A percentile compares a stretch with the other conserved stretches of the same genome.
These are phyloP conservation scores for Puya raimondii DNA, from an alignment of 176 grass and related monocot species.

Conservation along the genomic window DNA sequence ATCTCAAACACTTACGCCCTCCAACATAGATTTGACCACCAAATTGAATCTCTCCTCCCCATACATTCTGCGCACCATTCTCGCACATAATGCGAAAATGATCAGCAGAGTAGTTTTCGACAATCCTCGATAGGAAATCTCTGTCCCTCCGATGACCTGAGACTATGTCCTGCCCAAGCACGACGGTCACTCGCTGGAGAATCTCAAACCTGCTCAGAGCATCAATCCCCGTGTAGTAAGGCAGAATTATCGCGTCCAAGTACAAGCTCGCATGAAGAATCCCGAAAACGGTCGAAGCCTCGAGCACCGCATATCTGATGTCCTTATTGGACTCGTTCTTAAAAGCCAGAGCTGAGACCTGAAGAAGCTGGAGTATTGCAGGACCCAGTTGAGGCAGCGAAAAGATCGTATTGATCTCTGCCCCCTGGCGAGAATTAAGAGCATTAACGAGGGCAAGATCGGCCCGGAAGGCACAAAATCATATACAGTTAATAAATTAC, in stretches of 20 bases:
- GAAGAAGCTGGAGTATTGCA: conserved; percentile 73
- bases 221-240: conserved; percentile 94
- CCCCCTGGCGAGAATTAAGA: conserved; percentile 71
- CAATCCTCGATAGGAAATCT: conserved; percentile 47
- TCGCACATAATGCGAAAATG: conserved; percentile 68
- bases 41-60: conserved; percentile 61
- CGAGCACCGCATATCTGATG: conserved; percentile 73
- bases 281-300: conserved; percentile 84
- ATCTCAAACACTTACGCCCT: conserved; percentile 47
- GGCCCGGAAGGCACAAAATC: conserved; percentile 52
- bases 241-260: conserved; percentile 75
- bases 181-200: conserved; percentile 72
- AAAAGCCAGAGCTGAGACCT: conserved; percentile 90
- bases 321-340: conserved; percentile 71
- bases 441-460: conserved; percentile 54
- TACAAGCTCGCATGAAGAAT: conserved; percentile 82
- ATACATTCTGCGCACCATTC: conserved; percentile 86
- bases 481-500: too few species aligned
- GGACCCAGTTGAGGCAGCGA: conserved; percentile 69
- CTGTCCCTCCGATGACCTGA: conserved; percentile 49
- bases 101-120: conserved; percentile 78
- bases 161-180: conserved; percentile 76
- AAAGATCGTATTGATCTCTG: conserved; percentile 68
- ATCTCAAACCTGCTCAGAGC: conserved; percentile 52
- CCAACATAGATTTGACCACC: conserved; percentile 47